Conservation (phyloP, 208 protist species). For the Acanthamoeba royreba region DNA sequence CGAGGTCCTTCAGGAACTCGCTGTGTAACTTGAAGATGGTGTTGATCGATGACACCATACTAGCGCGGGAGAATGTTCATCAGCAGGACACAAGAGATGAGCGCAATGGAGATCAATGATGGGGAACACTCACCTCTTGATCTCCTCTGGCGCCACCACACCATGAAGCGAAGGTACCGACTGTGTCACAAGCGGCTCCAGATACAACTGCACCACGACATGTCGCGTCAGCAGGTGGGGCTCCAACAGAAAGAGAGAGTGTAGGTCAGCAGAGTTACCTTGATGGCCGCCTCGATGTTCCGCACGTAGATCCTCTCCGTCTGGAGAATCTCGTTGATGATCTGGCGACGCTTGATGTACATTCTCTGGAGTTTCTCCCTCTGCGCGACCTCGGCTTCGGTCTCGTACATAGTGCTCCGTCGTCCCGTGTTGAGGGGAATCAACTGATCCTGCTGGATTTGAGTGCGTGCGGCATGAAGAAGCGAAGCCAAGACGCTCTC, state of each 20-base stretch:
- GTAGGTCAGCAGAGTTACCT: background rate
- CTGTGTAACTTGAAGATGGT: background rate
- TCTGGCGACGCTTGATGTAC: background rate
- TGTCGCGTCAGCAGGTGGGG: too few relatives aligned
- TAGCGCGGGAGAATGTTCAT: background rate
- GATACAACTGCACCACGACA: background rate
- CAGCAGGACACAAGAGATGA: background rate
- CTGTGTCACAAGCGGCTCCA: background rate
- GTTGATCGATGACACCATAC: background rate
- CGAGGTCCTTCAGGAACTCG: background rate
- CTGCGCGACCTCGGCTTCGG: background rate
- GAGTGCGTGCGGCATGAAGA: too few relatives aligned
- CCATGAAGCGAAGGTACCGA: background rate
- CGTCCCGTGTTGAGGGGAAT: too few relatives aligned
- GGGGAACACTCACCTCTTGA: too few relatives aligned
- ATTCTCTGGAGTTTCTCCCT: background rate
- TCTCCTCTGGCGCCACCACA: background rate
- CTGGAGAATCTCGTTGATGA: constrained; percentile 11
- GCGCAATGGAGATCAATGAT: too few relatives aligned
- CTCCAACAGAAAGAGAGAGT: background rate
- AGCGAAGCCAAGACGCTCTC: too few relatives aligned
- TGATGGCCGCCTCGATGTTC: background rate
- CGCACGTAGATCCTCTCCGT: background rate
- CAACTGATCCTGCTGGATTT: too few relatives aligned
- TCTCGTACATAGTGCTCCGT: background rate